Percentiles rank a stretch among this genome's conserved stretches.
Conservation (phyloP, 345 rosid species). For the Bretschneidera sinensis region DNA sequence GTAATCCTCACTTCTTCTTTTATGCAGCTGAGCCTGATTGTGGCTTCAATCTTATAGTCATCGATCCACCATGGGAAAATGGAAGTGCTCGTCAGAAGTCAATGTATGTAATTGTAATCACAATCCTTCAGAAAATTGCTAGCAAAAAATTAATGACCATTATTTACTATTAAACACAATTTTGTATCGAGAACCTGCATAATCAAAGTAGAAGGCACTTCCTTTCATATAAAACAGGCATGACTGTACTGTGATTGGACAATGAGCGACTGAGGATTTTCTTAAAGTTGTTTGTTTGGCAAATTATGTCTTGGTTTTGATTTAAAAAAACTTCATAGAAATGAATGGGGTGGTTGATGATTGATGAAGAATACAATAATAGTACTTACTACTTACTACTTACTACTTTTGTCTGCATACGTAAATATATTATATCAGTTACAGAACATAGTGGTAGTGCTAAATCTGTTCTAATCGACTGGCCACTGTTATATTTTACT, state of each 20-base stretch:
- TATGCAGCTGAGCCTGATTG: conserved; percentile 49
- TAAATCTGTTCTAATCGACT: neutral
- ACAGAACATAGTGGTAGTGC: neutral
- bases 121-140: conserved; percentile 3
- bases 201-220: neutral
- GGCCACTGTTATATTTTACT: neutral
- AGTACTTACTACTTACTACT: too few relatives aligned
- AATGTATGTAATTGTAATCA: conserved; percentile 35
- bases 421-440: too few relatives aligned
- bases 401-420: too few relatives aligned
- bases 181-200: neutral
- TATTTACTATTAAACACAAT: conserved; percentile 1
- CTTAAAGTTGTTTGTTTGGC: too few relatives aligned
- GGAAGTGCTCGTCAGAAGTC: conserved; percentile 82
- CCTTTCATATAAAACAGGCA: neutral
- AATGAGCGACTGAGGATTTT: too few relatives aligned
- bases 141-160: too few relatives aligned
- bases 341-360: too few relatives aligned
- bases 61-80: conserved; percentile 98
- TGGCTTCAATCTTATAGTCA: conserved; percentile 65
- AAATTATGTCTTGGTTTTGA: too few relatives aligned
- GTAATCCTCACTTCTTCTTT: conserved; percentile 9
- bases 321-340: too few relatives aligned
- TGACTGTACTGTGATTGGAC: too few relatives aligned
- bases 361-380: too few relatives aligned